Base-by-base conservation (phyloP, 768 basidiomycete species). In the Auriscalpium vulgare region DNA sequence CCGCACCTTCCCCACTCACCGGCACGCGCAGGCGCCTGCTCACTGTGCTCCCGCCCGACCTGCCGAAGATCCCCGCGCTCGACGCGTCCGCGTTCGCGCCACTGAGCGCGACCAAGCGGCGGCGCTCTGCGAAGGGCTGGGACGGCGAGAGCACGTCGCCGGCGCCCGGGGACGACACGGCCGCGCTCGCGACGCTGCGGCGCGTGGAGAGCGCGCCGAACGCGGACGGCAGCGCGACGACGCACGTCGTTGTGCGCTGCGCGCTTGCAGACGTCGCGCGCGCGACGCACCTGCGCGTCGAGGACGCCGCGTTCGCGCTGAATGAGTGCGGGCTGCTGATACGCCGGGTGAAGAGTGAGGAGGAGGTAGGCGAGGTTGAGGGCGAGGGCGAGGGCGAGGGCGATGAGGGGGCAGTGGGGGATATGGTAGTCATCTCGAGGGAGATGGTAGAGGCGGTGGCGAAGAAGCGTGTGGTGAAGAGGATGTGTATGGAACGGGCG, bases 261-360 rank as follows among this genome's bases (percentile, higher is more conserved):
- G 85, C 86, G 17, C 78, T 97, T n/a, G 74, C 73, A 9, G 84
- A 90, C 37, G 82, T 97, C 55, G 86, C 92, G 1, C 74, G 76
- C 16, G 88, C 86, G 34, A 91, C 91, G 48, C 86, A 89, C 69
- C 73, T 98, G 53, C 80, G 90, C 1, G 68, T 84, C 0, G 91
- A 97, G 54, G 95, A 98, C 67, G 82, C 85, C 0, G 87, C 91
- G 0, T 94, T 91, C 70, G 91, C 94, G 2, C 69, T 98, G 62
- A 86, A 88, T 55, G 92, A 95, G 66, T 86, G 88, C 57, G 92
- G 93, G 34, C 69, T 97, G 53, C 75, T 97, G 16, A 72, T 69
- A 53, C 72, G 77, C 43, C 67, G 79, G 52, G 70, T 74, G 50
- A 21, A 21, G 21, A 21, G 21, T 21, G 21, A 21, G 21, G 21